phyloP scores from a whole-genome alignment of 768 basidiomycete species.

The Goffeauzyma gilvescens region DNA sequence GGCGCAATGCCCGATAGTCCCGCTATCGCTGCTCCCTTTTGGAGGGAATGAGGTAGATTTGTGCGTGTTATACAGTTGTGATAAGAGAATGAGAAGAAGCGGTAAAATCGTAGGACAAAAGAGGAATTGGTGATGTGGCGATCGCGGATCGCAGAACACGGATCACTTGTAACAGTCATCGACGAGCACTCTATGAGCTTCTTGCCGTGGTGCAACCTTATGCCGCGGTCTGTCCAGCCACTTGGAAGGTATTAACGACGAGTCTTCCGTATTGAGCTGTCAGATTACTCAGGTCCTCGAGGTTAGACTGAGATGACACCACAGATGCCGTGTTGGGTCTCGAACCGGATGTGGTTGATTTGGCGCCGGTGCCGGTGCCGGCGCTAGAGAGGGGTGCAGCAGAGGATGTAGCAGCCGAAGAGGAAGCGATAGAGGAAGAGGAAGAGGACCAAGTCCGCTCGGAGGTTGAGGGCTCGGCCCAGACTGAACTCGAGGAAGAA shows the following conservation, averaged over 20 bases:
- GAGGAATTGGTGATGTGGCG: too few relatives aligned
- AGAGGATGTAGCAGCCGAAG: not conserved
- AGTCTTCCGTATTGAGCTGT: not conserved
- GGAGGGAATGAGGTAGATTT: too few relatives aligned
- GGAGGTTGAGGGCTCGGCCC: not conserved
- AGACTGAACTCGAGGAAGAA: not conserved
- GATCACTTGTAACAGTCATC: slow-evolving; percentile 3
- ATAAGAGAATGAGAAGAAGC: too few relatives aligned
- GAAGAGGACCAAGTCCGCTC: not conserved
- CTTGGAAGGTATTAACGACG: not conserved
- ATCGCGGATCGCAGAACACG: slow-evolving; percentile 1
- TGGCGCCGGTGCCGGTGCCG: not conserved
- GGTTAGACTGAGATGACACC: not conserved
- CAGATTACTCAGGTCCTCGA: not conserved
- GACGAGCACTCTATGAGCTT: too few relatives aligned
- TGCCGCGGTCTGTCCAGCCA: not conserved
- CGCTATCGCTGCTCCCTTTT: too few relatives aligned
- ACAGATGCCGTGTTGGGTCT: not conserved
- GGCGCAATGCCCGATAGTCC: too few relatives aligned
- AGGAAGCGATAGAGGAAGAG: not conserved
- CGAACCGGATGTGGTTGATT: not conserved
- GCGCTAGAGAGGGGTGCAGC: not conserved
- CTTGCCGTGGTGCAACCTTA: slow-evolving; percentile 1
- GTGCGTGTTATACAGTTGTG: too few relatives aligned
- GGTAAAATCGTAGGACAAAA: too few relatives aligned